phyloP scores from a whole-genome alignment of 768 basidiomycete species.

The Podaxis rugospora region DNA sequence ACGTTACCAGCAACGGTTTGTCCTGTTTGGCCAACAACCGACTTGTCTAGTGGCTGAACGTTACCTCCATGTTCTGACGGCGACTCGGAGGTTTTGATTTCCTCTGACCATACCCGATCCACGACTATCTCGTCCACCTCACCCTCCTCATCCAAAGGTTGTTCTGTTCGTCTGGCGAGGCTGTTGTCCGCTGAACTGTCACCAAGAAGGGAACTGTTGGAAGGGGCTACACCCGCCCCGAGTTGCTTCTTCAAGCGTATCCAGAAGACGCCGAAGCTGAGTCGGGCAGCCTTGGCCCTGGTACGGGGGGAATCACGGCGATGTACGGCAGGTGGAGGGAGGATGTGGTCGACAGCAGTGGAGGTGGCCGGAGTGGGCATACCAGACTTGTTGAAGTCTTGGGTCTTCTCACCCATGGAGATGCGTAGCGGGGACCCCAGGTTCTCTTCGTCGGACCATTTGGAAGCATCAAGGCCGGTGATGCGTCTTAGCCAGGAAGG shows the following conservation, averaged over 20 bases:
- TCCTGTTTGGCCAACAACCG: not conserved
- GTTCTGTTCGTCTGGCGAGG: constrained; percentile 22
- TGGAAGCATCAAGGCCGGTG: constrained; percentile 9
- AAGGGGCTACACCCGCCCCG: constrained; percentile 52
- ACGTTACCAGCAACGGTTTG: constrained; percentile 15
- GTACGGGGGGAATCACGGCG: constrained; percentile 17
- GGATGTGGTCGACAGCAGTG: constrained; percentile 23
- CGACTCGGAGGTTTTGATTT: constrained; percentile 47
- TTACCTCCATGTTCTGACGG: constrained; percentile 45
- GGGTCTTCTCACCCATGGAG: constrained; percentile 14
- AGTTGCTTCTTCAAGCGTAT: constrained; percentile 47
- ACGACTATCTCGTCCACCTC: constrained; percentile 72
- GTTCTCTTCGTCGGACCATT: constrained; percentile 16
- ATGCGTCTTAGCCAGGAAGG: constrained; percentile 20
- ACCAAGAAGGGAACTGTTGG: constrained; percentile 47
- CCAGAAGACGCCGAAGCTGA: constrained; percentile 43
- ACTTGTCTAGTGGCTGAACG: constrained; percentile 13
- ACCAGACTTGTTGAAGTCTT: constrained; percentile 3
- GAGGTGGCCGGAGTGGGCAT: constrained; percentile 21
- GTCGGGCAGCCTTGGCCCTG: constrained; percentile 31
- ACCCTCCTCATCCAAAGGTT: constrained; percentile 24
- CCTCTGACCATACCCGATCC: constrained; percentile 64
- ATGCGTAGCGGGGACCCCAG: constrained; percentile 11
- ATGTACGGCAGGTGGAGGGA: constrained; percentile 41
- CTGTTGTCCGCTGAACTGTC: constrained; percentile 42